Base-by-base conservation (phyloP, 2,329 filamentous ascomycete genomes). In the Exophiala sp. region DNA sequence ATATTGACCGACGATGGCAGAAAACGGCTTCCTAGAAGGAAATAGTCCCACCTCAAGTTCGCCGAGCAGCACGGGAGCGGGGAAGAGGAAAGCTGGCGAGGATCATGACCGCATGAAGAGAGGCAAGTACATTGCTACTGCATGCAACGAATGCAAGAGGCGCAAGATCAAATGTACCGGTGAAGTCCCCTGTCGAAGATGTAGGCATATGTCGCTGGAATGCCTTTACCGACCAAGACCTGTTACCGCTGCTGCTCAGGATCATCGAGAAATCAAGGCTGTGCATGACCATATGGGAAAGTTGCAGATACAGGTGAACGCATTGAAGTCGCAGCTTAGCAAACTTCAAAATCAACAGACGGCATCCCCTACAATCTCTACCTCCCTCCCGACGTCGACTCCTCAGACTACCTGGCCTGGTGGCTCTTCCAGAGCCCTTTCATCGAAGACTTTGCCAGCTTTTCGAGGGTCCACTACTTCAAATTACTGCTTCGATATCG, bases 201-300 rank as follows among this genome's bases (percentile, higher is more conserved):
- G 83, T 68, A 83, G 82, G 21, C 84, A 85, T 68, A 72, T 86
- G 50, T 78, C 75, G 54, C 74, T 86, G 54, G 82, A 85, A 66
- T 86, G 76, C 65, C 71, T 82, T 55, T 86, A 29, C 24, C 24
- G 24, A 29, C 24, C 24, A 29, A 5, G 24, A 5, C 86, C 72
- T 80, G 82, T 57, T 82, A 82, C 5, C 86, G 86, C 65, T 85
- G 83, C 72, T 85, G 82, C 69, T 76, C 71, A 58, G 91, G 83
- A 74, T 90, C 82, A 70, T 91, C 96, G 79, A 94, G 91, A 70
- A 91, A 96, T 65, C 91, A 90, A 44, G 88, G 24, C 38, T 55
- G 45, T 56, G 55, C 20, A 45, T 57, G 40, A 54, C 50, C 18
- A 12, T 7, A 14, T 16, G 36, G 36, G 24, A 29, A 29, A 29